Percentiles rank a stretch among this genome's conserved stretches.
Evolutionary conservation across 75 land plant species (phyloP).

Genomic region (Azolla pinnata): DNA sequence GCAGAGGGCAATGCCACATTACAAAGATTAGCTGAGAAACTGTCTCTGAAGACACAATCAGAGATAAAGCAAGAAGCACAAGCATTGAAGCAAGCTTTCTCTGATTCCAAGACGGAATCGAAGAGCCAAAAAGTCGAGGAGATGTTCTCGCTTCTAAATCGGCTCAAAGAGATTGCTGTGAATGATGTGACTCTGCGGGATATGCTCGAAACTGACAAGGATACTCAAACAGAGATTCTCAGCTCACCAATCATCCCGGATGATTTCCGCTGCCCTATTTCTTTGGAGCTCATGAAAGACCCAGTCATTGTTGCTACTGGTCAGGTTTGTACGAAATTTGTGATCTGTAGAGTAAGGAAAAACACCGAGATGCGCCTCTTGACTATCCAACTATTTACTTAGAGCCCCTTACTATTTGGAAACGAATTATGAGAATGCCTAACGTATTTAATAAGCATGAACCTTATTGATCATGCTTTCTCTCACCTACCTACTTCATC

Average conservation of each 20-base stretch:
- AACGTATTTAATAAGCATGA: too few species aligned
- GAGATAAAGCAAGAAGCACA: conserved; percentile 70
- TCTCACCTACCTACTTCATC: too few species aligned
- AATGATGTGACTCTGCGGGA: conserved; percentile 50
- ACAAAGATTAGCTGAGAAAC: conserved; percentile 46
- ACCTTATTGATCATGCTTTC: too few species aligned
- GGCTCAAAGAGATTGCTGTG: conserved; percentile 60
- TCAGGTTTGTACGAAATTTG: conserved; percentile 63
- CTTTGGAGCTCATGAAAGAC: conserved; percentile 89
- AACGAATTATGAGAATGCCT: too few species aligned
- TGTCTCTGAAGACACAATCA: conserved; percentile 49
- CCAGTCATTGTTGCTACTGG: conserved; percentile 98
- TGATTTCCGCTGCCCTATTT: conserved; percentile 92
- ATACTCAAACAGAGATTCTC: conserved; percentile 13
- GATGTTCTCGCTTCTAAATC: conserved; percentile 54
- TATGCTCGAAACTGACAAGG: conserved; percentile 14
- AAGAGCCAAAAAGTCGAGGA: conserved; percentile 50
- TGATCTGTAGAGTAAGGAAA: too few species aligned
- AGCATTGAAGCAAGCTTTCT: conserved; percentile 67
- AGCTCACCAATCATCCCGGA: conserved; percentile 55
- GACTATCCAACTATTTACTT: too few species aligned
- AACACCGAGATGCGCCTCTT: too few species aligned
- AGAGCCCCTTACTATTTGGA: too few species aligned
- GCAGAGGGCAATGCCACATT: conserved; percentile 31
- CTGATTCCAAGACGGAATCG: conserved; percentile 33